These are phyloP conservation scores for Pseudomassariella vexata DNA, from an alignment of 2,329 filamentous ascomycete species.

Conservation along the genomic window DNA sequence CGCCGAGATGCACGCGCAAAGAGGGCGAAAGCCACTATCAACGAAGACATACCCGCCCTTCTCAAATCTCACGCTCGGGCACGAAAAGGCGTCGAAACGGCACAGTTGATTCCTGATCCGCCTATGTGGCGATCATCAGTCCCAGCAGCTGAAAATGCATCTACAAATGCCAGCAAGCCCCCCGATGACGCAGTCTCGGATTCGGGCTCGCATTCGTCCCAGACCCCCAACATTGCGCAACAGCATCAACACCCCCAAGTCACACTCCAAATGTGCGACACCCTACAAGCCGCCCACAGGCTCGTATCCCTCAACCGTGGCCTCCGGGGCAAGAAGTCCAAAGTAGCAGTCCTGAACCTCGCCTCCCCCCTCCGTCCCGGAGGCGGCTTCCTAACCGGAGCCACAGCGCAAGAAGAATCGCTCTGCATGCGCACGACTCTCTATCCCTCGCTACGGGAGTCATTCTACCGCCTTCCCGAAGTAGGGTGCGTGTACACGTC, in stretches of 20 bases:
- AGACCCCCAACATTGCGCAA: no score
- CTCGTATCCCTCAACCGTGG: slow-evolving; percentile 30
- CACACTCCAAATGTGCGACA: no score
- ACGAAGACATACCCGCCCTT: slow-evolving; percentile 52
- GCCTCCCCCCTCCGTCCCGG: slow-evolving; percentile 56
- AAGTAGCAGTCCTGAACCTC: slow-evolving; percentile 57
- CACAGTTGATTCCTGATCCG: slow-evolving; percentile 39
- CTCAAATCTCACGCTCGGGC: slow-evolving; percentile 48
- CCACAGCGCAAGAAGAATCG: slow-evolving; percentile 55
- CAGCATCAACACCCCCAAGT: no score
- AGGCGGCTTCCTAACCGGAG: slow-evolving; percentile 55
- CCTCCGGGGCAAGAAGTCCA: slow-evolving; percentile 13
- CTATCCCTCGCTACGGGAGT: slow-evolving; percentile 50
- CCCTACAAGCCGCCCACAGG: slow-evolving; percentile 44
- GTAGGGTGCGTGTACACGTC: slow-evolving; percentile 49
- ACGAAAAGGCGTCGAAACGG: slow-evolving; percentile 44
- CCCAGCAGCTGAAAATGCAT: slow-evolving; percentile 1
- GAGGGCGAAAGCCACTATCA: slow-evolving; percentile 50
- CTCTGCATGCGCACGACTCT: slow-evolving; percentile 57
- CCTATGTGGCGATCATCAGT: no score
- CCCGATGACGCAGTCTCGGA: no score
- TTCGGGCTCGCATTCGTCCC: no score
- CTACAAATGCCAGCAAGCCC: not conserved
- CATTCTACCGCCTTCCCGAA: slow-evolving; percentile 56
- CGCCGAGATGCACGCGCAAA: slow-evolving; percentile 38